A percentile compares a stretch with the other conserved stretches of the same genome.
Evolutionary conservation across 2,329 filamentous ascomycete species (phyloP).

Genomic region (Sporothrix phasma): DNA sequence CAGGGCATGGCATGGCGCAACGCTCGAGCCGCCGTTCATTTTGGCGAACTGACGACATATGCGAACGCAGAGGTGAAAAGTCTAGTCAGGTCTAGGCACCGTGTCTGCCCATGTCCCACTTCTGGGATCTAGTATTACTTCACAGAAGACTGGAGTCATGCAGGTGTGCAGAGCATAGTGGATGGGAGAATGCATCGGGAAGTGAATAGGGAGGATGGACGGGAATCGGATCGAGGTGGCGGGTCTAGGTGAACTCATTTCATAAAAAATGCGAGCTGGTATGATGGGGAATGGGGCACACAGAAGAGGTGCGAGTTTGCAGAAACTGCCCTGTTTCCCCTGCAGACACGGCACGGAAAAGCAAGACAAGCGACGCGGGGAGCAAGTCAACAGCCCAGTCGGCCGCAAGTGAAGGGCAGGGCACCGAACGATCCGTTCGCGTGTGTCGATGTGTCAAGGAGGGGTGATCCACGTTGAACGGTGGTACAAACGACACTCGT

Average conservation of each 20-base stretch:
- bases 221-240: not conserved
- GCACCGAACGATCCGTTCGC: too few species aligned
- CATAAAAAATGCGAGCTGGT: not conserved
- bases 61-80: not conserved
- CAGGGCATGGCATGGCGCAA: not conserved
- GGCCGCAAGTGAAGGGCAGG: too few species aligned
- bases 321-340: not conserved
- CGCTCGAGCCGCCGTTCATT: not conserved
- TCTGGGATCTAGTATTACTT: not conserved
- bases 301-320: too few species aligned
- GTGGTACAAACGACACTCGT: too few species aligned
- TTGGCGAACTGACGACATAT: not conserved
- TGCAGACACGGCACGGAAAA: constrained; percentile 3
- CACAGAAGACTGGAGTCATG: not conserved
- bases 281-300: too few species aligned
- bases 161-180: not conserved
- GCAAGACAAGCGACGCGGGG: not conserved
- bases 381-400: too few species aligned
- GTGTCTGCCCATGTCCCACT: not conserved
- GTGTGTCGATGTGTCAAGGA: not conserved
- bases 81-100: not conserved
- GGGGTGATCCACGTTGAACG: not conserved
- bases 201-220: not conserved
- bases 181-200: not conserved
- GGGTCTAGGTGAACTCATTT: not conserved